Conservation (phyloP, 805 yeast species). For the Pichia thaimueangensis region DNA sequence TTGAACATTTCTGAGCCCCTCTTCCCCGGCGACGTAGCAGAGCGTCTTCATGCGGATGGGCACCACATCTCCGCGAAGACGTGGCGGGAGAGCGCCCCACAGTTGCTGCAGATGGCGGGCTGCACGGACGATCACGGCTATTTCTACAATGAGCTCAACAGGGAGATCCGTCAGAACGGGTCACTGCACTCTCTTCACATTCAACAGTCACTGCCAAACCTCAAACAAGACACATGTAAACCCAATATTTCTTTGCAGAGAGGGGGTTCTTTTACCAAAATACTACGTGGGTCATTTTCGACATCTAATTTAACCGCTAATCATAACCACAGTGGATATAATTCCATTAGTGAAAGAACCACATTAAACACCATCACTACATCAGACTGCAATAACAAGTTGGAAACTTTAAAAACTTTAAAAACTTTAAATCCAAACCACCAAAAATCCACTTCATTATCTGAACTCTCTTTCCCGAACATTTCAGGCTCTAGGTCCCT, state of each 20-base stretch:
- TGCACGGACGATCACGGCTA: no score
- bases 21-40: no score
- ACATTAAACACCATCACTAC: no score
- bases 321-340: no score
- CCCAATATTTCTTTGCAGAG: neutral
- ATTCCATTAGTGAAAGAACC: no score
- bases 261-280: neutral
- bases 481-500: conserved; percentile 11
- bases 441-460: conserved; percentile 7
- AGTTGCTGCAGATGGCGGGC: no score
- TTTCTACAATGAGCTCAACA: conserved; percentile 4
- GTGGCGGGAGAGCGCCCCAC: no score
- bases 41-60: no score
- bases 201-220: conserved; percentile 6
- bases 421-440: neutral
- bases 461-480: conserved; percentile 6
- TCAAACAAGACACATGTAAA: neutral
- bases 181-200: neutral
- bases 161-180: conserved; percentile 6
- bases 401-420: no score
- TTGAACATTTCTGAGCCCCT: conserved; percentile 9
- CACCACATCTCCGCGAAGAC: no score
- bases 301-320: conserved; percentile 1
- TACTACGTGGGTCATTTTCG: conserved; percentile 1
- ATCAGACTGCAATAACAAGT: neutral